These are phyloP conservation scores for Macadamia integrifolia DNA, from an alignment of 164 flowering plant species.

Conservation along the genomic window DNA sequence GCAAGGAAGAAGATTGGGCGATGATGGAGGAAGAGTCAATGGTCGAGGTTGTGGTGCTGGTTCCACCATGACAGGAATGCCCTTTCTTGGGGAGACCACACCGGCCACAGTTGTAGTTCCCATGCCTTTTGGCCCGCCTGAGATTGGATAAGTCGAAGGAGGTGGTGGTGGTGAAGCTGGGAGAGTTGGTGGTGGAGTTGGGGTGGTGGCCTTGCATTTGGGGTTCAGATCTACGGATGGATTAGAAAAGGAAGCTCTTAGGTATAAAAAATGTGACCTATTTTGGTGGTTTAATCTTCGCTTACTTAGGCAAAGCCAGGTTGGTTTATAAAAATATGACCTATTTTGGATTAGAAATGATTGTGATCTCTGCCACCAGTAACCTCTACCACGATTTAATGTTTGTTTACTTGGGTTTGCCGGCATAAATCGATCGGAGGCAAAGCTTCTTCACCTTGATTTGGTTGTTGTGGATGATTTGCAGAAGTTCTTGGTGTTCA, in stretches of 20 bases:
- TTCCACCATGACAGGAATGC: slow-evolving; percentile 42
- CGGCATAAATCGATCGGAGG: no score
- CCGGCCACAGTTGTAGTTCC: slow-evolving; percentile 84
- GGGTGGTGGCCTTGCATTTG: slow-evolving; percentile 25
- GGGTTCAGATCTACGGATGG: not conserved
- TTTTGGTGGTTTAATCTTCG: no score
- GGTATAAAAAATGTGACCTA: no score
- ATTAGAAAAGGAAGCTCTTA: not conserved
- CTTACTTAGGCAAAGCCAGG: no score
- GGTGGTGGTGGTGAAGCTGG: slow-evolving; percentile 3
- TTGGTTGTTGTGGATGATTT: no score
- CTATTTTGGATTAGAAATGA: no score
- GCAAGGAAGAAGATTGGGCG: slow-evolving; percentile 11
- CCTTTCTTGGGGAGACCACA: slow-evolving; percentile 92
- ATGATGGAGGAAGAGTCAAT: slow-evolving; percentile 11
- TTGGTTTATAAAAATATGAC: no score
- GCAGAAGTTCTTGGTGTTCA: no score
- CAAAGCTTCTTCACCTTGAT: no score
- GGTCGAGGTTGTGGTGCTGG: slow-evolving; percentile 12
- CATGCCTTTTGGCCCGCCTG: slow-evolving; percentile 60
- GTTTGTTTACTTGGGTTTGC: no score
- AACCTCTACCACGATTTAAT: no score
- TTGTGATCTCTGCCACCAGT: no score
- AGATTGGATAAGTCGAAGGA: slow-evolving; percentile 9
- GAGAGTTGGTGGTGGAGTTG: slow-evolving; percentile 25